These are phyloP conservation scores for Backusella westeae DNA, from an alignment of 192 early-diverging fungal species.

Conservation along the genomic window DNA sequence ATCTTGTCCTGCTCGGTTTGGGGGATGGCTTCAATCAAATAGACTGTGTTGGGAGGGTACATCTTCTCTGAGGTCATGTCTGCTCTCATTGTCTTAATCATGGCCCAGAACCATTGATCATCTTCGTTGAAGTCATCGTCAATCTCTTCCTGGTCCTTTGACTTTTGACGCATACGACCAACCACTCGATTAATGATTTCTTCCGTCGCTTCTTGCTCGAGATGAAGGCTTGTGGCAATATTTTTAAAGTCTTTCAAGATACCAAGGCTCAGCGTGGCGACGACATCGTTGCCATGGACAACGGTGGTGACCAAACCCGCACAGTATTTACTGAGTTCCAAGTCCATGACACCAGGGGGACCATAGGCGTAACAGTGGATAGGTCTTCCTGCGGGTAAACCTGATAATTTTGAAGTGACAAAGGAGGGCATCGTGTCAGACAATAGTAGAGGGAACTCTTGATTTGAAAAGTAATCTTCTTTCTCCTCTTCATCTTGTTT, in stretches of 20 bases:
- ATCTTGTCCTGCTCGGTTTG: constrained; percentile 45
- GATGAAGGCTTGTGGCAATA: constrained; percentile 63
- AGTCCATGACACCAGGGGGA: constrained; percentile 71
- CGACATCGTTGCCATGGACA: constrained; percentile 78
- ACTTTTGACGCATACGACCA: constrained; percentile 35
- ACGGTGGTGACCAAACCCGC: constrained; percentile 75
- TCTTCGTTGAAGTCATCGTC: constrained; percentile 42
- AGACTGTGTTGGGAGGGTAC: constrained; percentile 79
- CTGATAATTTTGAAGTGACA: constrained; percentile 59
- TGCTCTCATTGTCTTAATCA: constrained; percentile 79
- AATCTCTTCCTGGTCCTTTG: not conserved
- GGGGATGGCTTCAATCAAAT: constrained; percentile 52
- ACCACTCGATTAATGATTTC: constrained; percentile 61
- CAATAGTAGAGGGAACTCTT: constrained; percentile 24
- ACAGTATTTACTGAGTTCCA: constrained; percentile 65
- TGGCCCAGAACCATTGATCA: constrained; percentile 81
- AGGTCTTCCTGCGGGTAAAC: constrained; percentile 66
- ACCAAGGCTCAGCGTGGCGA: constrained; percentile 74
- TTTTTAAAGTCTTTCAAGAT: constrained; percentile 74
- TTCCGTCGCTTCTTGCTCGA: constrained; percentile 59
- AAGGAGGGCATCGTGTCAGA: constrained; percentile 47
- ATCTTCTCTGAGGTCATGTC: constrained; percentile 85
- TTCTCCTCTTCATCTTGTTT: not conserved
- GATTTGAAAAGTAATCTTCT: not conserved
- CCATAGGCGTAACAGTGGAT: constrained; percentile 88